A percentile compares a stretch with the other conserved stretches of the same genome.
phyloP scores from a whole-genome alignment of 2,329 filamentous ascomycete species.

The Ophiostoma piceae region DNA sequence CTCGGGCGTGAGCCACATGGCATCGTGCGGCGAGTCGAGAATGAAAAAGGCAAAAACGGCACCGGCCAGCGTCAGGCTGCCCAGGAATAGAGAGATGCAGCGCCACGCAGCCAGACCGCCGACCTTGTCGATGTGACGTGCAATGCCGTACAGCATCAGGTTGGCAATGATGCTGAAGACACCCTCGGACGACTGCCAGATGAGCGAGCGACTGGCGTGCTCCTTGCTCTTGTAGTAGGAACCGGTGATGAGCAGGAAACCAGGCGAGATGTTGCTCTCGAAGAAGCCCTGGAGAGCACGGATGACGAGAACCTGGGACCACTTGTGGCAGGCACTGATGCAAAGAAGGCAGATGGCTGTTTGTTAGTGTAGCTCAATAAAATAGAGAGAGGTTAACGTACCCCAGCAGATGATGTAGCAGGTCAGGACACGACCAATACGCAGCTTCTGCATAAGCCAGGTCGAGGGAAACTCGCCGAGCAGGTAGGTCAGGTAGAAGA shows the following conservation, averaged over 20 bases:
- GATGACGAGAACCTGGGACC: constrained; percentile 35
- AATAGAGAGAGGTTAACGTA: constrained; percentile 24
- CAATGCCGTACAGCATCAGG: constrained; percentile 11
- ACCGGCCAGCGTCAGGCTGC: not conserved
- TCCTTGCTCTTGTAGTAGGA: constrained; percentile 39
- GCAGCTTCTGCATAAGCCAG: constrained; percentile 31
- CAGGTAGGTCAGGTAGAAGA: constrained; percentile 36
- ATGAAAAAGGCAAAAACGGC: not conserved
- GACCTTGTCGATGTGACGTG: not conserved
- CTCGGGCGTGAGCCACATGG: not conserved
- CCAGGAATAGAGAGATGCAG: not conserved
- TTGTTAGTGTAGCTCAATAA: not conserved
- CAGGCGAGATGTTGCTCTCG: constrained; percentile 38
- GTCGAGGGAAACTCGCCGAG: constrained; percentile 34
- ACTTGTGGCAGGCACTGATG: constrained; percentile 38
- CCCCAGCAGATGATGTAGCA: constrained; percentile 33
- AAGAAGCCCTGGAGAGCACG: constrained; percentile 38
- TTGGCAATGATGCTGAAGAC: constrained; percentile 7
- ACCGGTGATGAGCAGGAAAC: constrained; percentile 38
- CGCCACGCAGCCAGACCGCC: not conserved
- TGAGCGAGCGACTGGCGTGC: constrained; percentile 27
- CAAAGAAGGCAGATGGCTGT: constrained; percentile 30
- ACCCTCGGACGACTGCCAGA: constrained; percentile 2
- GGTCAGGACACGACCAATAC: constrained; percentile 29
- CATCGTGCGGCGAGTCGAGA: not conserved